A percentile compares a stretch with the other conserved stretches of the same genome.
Conservation (phyloP, 352 stramenopile species). For the Phytophthora podocarpi region DNA sequence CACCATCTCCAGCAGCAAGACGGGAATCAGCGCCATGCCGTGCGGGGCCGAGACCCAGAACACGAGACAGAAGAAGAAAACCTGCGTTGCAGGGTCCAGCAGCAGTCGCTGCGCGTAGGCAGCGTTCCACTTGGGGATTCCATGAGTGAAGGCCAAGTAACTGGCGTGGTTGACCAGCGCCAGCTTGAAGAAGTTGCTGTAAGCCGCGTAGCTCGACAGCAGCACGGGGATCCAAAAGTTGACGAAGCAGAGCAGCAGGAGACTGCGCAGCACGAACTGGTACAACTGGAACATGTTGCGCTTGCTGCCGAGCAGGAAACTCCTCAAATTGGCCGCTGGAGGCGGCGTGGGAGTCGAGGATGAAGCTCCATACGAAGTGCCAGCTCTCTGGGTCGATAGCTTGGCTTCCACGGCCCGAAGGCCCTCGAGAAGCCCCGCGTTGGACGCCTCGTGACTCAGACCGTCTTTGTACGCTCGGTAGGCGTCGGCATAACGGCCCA, state of each 20-base stretch:
- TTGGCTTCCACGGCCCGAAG: slow-evolving; percentile 64
- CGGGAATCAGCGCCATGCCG: slow-evolving; percentile 73
- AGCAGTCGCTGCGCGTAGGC: slow-evolving; percentile 84
- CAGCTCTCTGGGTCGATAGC: slow-evolving; percentile 34
- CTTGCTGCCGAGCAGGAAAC: slow-evolving; percentile 67
- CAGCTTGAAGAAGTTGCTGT: slow-evolving; percentile 82
- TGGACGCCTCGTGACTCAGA: slow-evolving; percentile 59
- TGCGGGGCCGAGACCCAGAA: slow-evolving; percentile 86
- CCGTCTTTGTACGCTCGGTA: slow-evolving; percentile 84
- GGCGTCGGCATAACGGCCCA: slow-evolving; percentile 71
- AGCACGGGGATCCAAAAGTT: slow-evolving; percentile 71
- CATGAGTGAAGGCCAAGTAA: slow-evolving; percentile 84
- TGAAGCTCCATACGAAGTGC: not conserved
- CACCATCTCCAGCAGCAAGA: slow-evolving; percentile 84
- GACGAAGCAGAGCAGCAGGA: slow-evolving; percentile 75
- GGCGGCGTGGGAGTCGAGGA: slow-evolving; percentile 7
- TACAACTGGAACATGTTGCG: slow-evolving; percentile 69
- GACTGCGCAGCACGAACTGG: slow-evolving; percentile 68
- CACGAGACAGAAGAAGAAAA: slow-evolving; percentile 86
- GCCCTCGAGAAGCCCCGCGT: slow-evolving; percentile 74
- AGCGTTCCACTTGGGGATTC: slow-evolving; percentile 66
- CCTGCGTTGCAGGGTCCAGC: slow-evolving; percentile 81
- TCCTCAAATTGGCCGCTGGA: slow-evolving; percentile 33
- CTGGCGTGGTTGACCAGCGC: slow-evolving; percentile 80
- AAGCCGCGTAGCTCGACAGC: slow-evolving; percentile 51